Conservation (phyloP, 805 yeast species). For the Yarrowia divulgata region DNA sequence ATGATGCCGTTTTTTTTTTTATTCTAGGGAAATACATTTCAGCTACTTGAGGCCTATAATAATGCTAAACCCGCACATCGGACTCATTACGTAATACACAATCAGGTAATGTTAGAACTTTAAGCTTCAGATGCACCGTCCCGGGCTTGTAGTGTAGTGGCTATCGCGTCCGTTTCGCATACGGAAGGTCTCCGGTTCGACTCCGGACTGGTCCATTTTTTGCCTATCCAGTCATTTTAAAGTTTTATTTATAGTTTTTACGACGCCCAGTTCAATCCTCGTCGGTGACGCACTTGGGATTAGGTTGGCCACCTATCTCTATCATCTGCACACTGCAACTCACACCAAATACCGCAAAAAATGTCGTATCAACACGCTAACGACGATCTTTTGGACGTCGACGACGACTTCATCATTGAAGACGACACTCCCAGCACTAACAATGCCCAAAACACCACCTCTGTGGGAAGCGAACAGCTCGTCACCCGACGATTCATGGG, state of each 20-base stretch:
- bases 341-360: conserved; percentile 19
- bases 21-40: too few species aligned
- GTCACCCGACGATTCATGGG: conserved; percentile 64
- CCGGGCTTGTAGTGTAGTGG: conserved; percentile 51
- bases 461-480: conserved; percentile 48
- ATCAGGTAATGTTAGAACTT: not conserved
- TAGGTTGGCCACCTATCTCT: conserved; percentile 25
- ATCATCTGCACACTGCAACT: conserved; percentile 16
- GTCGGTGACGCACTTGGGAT: not conserved
- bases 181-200: conserved; percentile 52
- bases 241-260: too few species aligned
- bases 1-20: too few species aligned
- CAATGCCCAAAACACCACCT: conserved; percentile 17
- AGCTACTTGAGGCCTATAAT: too few species aligned
- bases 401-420: conserved; percentile 38
- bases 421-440: not conserved
- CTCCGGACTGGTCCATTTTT: conserved; percentile 50
- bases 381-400: conserved; percentile 32
- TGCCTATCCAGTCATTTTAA: conserved; percentile 5
- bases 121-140: not conserved
- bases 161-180: conserved; percentile 51
- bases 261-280: not conserved
- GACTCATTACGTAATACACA: not conserved
- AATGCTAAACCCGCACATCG: too few species aligned
- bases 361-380: conserved; percentile 37